phyloP scores from a whole-genome alignment of 2,329 filamentous ascomycete species.

The Pestalotiopsis sp. region DNA sequence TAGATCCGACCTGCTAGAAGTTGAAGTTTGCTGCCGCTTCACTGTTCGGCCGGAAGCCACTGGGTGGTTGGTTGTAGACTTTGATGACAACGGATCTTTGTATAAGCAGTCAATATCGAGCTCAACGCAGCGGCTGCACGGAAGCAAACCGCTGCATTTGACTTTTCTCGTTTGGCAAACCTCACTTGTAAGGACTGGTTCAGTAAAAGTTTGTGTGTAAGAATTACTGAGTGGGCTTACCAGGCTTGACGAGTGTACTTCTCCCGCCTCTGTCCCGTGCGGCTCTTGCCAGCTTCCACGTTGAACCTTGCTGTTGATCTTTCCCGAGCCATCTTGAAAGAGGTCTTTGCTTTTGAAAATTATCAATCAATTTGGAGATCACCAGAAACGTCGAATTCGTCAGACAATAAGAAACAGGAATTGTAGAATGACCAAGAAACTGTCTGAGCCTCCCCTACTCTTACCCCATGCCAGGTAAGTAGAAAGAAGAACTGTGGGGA shows the following conservation, averaged over 20 bases:
- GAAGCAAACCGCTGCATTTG: neutral
- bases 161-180: neutral
- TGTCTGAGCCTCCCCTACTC: neutral
- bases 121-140: neutral
- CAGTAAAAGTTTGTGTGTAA: neutral
- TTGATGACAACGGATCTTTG: neutral
- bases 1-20: neutral
- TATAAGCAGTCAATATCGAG: neutral
- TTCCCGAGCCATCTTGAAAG: neutral
- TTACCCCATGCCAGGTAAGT: neutral
- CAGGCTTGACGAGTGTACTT: neutral
- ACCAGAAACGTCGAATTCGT: neutral
- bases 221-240: neutral
- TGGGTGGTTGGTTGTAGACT: neutral
- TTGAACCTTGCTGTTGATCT: neutral
- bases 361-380: neutral
- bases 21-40: neutral
- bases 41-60: neutral
- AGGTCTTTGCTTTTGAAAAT: neutral
- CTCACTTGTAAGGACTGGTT: neutral
- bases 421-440: neutral
- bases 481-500: neutral
- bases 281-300: neutral
- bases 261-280: neutral
- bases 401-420: neutral